Base-by-base conservation (phyloP, 352 stramenopile species). In the Pythium oligandrum region DNA sequence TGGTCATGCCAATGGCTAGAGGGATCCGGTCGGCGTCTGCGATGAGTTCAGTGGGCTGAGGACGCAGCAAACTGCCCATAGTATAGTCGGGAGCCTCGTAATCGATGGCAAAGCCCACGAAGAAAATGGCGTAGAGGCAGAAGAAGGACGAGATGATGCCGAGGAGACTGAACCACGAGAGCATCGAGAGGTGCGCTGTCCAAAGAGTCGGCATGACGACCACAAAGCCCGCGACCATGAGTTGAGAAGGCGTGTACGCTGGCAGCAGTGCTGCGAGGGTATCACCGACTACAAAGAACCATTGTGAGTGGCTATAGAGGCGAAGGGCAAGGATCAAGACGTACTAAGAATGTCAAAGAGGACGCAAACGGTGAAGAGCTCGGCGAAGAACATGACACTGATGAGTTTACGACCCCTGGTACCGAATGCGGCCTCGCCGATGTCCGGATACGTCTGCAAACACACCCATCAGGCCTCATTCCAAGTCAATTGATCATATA, bases 121-220 rank as follows among this genome's bases (percentile, higher is more conserved):
- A 91, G 38, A 92, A 73, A 35, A 95, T 68, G 2, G 78, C 59
- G 43, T 83, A 86, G 31, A 91, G 69, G 40, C 87, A 90, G 51
- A 93, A 84, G 40, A 91, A 57, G 8, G 83, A 93, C 53, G 81
- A 89, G 26, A 94, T 57, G 11, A 93, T 88, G 52, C 85, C 85
- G 8, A 95, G 63, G 57, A 94, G 68, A 55, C 81, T 92, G 54
- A 94, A 86, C 65, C 86, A 87, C 57, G 83, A 93, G 44, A 95
- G 73, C 45, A 90, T 72, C 37, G 79, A 88, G 55, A 95, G 70
- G 55, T 90, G 73, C 32, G 80, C 77, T 32, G 83, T 94, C 81
- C 82, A 93, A 47, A 84, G 69, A 40, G 82, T 86, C 51, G 85
- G 85, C 67, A 94, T 73, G 50, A 93, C 75, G 33, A 88, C 44